phyloP scores from a whole-genome alignment of 2,329 filamentous ascomycete genomes.

The Exophiala viscosa region DNA sequence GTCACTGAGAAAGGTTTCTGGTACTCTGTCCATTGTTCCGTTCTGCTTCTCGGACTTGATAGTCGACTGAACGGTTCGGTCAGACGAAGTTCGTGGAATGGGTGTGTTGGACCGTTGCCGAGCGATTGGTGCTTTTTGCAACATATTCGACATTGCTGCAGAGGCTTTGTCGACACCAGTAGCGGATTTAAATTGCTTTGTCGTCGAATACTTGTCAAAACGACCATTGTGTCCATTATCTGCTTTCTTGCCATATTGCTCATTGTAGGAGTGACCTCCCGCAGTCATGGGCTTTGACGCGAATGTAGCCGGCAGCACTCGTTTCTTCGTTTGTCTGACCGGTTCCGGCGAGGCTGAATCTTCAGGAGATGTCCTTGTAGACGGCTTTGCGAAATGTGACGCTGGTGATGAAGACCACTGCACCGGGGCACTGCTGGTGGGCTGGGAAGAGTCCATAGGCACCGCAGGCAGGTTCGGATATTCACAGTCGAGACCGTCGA shows the following conservation, averaged over 20 bases:
- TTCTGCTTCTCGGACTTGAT: constrained; percentile 10
- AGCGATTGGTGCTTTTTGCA: constrained; percentile 12
- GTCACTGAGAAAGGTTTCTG: constrained; percentile 57
- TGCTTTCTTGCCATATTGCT: not conserved
- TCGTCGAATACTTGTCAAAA: constrained; percentile 7
- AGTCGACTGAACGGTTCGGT: constrained; percentile 2
- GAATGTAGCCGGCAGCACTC: constrained; percentile 58
- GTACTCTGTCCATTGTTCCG: constrained; percentile 34
- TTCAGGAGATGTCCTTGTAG: not conserved
- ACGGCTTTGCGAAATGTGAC: constrained; percentile 33
- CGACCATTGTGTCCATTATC: not conserved
- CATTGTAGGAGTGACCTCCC: constrained; percentile 4
- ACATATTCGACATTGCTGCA: constrained; percentile 19
- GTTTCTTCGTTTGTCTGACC: constrained; percentile 53
- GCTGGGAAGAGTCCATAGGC: constrained; percentile 25
- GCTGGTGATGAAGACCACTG: constrained; percentile 66
- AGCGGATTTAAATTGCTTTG: constrained; percentile 1
- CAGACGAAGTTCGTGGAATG: constrained; percentile 10
- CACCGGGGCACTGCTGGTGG: constrained; percentile 55
- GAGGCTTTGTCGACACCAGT: constrained; percentile 7
- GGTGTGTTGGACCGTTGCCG: constrained; percentile 11
- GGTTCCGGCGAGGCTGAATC: constrained; percentile 32
- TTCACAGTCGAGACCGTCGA: constrained; percentile 25
- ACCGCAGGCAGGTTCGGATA: constrained; percentile 37
- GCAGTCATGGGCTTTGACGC: constrained; percentile 28